Evolutionary conservation across 139 green algal species (phyloP).

Genomic region (Micractinium sp.): DNA sequence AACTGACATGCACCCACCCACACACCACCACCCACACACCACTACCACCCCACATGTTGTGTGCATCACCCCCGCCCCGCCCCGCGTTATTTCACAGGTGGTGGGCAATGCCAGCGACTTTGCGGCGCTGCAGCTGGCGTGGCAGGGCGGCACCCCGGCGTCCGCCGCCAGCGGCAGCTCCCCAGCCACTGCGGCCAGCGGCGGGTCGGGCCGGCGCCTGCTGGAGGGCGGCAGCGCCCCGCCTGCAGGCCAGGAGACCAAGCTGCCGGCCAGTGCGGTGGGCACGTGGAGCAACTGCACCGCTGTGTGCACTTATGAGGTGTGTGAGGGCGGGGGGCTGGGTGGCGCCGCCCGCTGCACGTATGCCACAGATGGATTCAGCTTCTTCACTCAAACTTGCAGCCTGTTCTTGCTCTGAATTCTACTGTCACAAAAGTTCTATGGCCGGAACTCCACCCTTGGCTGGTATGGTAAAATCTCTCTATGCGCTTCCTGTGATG

Average conservation of each 20-base stretch:
- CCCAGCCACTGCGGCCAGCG: background rate
- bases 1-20: too few species aligned
- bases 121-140: background rate
- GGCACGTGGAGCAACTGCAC: constrained; percentile 43
- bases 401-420: too few species aligned
- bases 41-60: too few species aligned
- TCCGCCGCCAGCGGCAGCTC: background rate
- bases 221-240: background rate
- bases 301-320: constrained; percentile 22
- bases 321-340: background rate
- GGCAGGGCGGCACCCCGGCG: background rate
- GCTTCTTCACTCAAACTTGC: too few species aligned
- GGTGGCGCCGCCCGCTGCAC: too few species aligned
- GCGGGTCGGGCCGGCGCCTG: background rate
- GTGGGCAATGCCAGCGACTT: background rate
- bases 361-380: background rate
- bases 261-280: constrained; percentile 15
- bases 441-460: too few species aligned
- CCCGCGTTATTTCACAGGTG: background rate
- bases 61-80: background rate
- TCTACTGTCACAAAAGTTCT: too few species aligned
- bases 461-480: too few species aligned
- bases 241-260: background rate
- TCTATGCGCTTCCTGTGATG: too few species aligned
- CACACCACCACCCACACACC: too few species aligned